Base-by-base conservation (phyloP, 176 grass and related monocot genomes). In the Ampelocalamus luodianensis region DNA sequence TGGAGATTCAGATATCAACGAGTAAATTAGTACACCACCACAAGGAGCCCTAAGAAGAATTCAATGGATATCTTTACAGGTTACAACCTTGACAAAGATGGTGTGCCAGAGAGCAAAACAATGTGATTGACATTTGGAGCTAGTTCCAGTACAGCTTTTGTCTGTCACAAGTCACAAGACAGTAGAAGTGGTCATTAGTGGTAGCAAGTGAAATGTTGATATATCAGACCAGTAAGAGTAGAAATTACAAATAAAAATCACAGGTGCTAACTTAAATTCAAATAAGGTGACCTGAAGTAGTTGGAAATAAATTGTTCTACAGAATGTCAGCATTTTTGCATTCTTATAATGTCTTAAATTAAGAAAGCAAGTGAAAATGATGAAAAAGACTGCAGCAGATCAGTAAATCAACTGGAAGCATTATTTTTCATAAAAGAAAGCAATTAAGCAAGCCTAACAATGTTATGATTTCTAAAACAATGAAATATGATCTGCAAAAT, bases 1-100 rank as follows among this genome's bases (percentile, higher is more conserved):
- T 73, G 59, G 32, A 74, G 43, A 66, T 85, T 36, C 8, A 58
- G 2, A 58, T 50, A 42, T 55, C 63, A 65, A 68, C 17, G 56
- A 8, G n/a, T 53, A 71, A 51, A 51, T 81, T 38, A 24, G 29
- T 5, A 68, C 40, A 74, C 68, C 45, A 84, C 51, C 60, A 42
- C 39, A 77, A 82, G 13, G 23, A 86, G 53, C 46, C 40, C 65
- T 72, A 62, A 72, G 54, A 78, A 58, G 40, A 82, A 79, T 59
- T 72, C 43, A 76, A 78, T 78, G 38, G 59, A 79, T 63, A 68
- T 86, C 42, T 43, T 91, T 87, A 92, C 37, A 81, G 43, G 79
- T 81, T 69, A 81, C 83, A 95, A 98, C 95, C 95, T 93, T 91
- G 95, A 93, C 79, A 98, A 91, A 82, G 95, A 95, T 51, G 95